These are phyloP conservation scores for Camelina hispida DNA, from an alignment of 345 rosid genomes.

Conservation along the genomic window DNA sequence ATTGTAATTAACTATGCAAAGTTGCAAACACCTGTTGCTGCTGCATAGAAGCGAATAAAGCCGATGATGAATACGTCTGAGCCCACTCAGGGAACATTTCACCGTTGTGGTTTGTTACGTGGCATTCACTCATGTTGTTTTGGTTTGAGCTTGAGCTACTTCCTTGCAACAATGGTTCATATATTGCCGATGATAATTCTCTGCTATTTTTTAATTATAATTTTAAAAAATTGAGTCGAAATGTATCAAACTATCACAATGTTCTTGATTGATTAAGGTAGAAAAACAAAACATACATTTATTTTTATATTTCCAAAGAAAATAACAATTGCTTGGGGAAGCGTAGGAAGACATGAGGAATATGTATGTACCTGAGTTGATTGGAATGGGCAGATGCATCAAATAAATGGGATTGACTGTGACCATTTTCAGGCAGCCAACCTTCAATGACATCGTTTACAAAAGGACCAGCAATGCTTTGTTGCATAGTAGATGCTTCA, in stretches of 20 bases:
- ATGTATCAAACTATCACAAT: not conserved
- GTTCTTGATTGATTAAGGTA: not conserved
- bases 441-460: constrained; percentile 54
- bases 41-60: constrained; percentile 51
- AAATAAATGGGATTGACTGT: constrained; percentile 52
- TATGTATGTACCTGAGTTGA: constrained; percentile 42
- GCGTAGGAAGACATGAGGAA: not conserved
- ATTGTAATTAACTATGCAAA: no score
- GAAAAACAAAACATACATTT: not conserved
- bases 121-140: constrained; percentile 51
- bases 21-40: constrained; percentile 37
- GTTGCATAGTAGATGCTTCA: constrained; percentile 57
- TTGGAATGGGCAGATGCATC: constrained; percentile 54
- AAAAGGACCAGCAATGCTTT: constrained; percentile 48
- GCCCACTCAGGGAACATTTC: constrained; percentile 55
- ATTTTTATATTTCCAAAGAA: not conserved
- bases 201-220: constrained; percentile 2
- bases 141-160: constrained; percentile 48
- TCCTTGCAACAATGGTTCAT: constrained; percentile 56
- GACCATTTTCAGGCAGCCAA: constrained; percentile 64
- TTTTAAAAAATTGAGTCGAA: not conserved
- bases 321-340: not conserved
- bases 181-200: constrained; percentile 46
- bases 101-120: constrained; percentile 45
- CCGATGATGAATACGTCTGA: constrained; percentile 48